Base-by-base conservation (phyloP, 208 protist species). In the Trypanosoma cruzi region DNA sequence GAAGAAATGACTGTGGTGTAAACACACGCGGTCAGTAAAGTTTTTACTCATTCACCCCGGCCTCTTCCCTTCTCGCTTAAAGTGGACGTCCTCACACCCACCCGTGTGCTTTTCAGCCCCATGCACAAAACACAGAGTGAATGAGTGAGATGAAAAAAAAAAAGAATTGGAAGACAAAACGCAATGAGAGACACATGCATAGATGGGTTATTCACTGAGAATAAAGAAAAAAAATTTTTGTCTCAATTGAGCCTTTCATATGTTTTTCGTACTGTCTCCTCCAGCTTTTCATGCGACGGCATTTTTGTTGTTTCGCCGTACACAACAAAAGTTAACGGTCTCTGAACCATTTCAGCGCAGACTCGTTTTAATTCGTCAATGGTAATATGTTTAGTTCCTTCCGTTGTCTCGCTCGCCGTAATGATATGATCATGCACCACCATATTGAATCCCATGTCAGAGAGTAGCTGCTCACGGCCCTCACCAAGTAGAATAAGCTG, bases 391-490 rank as follows among this genome's bases (percentile, higher is more conserved):
- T 70, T 69, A 42, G 80, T 89, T 29, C 87, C 87, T 16, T 77
- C 70, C 11, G 88, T 82, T 28, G 87, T 96, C 60, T 94, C 88
- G 65, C 80, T 63, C 4, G 88, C 81, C 16, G 92, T 86, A 40
- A 93, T 91, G 31, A 86, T 85, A 59, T 85, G 77, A 75, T 96
- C 82, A 64, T 94, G 89, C 48, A 95, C 85, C 0, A 95, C 77
- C 49, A 93, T 61, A 67, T 96, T 91, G 49, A 92, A 90, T 40
- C 90, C 93, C 89, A 94, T 94, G 60, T 97, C 90, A n/a, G 81
- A 89, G 42, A 97, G 63, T 54, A 93, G 71, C 69, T 93, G 86
- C 70, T 90, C 89, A 4, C 90, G 76, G 10, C 80, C 86, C 57
- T 97, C 93, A 10, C 88, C 88, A 32, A 94, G 81, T 1, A 96